Conservation (phyloP, 2,329 filamentous ascomycete genomes). For the Ceratocystis variospora region DNA sequence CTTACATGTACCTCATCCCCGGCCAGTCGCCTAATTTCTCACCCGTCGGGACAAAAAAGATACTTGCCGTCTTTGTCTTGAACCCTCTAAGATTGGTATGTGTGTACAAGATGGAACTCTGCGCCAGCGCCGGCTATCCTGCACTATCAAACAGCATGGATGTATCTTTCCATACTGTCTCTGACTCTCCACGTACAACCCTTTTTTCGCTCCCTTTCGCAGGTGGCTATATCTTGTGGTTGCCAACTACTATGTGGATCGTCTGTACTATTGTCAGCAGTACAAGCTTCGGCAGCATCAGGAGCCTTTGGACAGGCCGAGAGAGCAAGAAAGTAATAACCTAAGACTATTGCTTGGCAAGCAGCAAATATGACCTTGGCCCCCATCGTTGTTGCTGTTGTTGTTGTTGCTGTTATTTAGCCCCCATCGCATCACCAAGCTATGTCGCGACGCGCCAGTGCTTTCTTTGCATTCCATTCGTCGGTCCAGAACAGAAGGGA, state of each 20-base stretch:
- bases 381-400: background rate
- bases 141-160: background rate
- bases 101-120: conserved; percentile 1
- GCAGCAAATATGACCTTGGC: background rate
- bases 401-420: background rate
- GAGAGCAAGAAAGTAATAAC: background rate
- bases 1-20: background rate
- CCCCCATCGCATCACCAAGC: background rate
- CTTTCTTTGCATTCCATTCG: background rate
- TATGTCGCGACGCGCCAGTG: background rate
- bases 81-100: background rate
- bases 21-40: background rate
- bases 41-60: background rate
- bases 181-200: background rate
- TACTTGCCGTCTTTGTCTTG: background rate
- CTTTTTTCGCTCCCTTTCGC: background rate
- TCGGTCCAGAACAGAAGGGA: background rate
- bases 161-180: background rate
- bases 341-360: background rate
- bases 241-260: background rate
- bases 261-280: background rate
- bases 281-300: background rate
- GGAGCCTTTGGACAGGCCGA: background rate
- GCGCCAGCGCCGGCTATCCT: background rate
- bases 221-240: background rate